Conservation (phyloP, 1,284 basidiomycete species). For the Fistulinella cinereoalba region DNA sequence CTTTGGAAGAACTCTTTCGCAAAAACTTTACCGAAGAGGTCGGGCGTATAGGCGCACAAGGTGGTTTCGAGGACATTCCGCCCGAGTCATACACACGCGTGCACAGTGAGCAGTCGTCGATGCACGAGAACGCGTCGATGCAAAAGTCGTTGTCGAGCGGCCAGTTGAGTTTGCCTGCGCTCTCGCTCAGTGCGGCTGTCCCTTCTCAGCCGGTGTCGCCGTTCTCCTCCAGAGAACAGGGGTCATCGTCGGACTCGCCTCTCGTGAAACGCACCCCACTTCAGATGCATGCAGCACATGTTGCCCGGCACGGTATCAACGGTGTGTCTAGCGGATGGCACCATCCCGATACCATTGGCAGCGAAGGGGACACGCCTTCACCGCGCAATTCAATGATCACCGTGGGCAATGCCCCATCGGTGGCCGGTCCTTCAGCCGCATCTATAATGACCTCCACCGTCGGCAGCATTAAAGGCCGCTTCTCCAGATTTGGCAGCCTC, state of each 20-base stretch:
- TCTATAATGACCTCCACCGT: conserved; percentile 53
- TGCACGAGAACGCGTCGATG: conserved; percentile 44
- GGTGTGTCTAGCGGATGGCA: conserved; percentile 74
- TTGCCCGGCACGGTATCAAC: conserved; percentile 75
- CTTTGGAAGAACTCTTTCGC: conserved; percentile 83
- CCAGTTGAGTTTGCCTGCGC: conserved; percentile 38
- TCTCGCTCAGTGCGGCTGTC: conserved; percentile 45
- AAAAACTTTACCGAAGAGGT: conserved; percentile 92
- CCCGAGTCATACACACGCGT: conserved; percentile 33
- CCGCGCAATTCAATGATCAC: conserved; percentile 72
- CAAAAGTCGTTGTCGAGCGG: conserved; percentile 41
- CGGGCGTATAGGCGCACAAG: conserved; percentile 55
- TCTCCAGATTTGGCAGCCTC: conserved; percentile 71
- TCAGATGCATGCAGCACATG: conserved; percentile 72
- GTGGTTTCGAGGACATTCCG: conserved; percentile 33
- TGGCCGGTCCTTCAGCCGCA: conserved; percentile 44
- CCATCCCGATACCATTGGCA: conserved; percentile 53
- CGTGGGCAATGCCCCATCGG: conserved; percentile 45
- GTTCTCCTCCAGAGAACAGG: conserved; percentile 14
- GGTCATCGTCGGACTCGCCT: conserved; percentile 24
- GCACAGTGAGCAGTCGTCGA: conserved; percentile 40
- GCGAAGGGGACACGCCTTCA: conserved; percentile 60
- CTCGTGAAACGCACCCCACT: conserved; percentile 65
- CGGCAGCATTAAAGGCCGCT: conserved; percentile 57
- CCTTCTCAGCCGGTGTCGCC: conserved; percentile 48